A percentile compares a stretch with the other conserved stretches of the same genome.
These are phyloP conservation scores for Stephanocyclus meneghinianus DNA, from an alignment of 352 stramenopile species.

Conservation along the genomic window DNA sequence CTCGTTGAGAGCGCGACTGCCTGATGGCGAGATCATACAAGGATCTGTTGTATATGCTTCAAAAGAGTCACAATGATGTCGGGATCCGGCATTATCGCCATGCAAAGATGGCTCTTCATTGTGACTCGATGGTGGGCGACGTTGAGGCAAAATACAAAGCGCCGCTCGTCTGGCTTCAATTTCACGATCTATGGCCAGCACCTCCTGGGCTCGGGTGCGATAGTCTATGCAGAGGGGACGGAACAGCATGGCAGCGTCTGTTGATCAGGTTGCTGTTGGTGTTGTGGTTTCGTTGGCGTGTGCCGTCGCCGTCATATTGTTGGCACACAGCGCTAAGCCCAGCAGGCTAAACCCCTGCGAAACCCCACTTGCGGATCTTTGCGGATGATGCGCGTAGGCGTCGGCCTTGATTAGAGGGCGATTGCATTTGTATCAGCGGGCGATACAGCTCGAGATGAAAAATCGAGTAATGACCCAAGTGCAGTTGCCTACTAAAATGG, in stretches of 20 bases:
- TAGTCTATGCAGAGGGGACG: slow-evolving; percentile 61
- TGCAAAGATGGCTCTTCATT: background rate
- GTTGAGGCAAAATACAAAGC: slow-evolving; percentile 20
- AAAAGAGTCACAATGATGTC: background rate
- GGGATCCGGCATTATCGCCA: too few species aligned
- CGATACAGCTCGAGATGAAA: too few species aligned
- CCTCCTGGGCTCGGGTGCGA: slow-evolving; percentile 42
- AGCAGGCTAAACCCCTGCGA: too few species aligned
- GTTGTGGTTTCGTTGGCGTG: background rate
- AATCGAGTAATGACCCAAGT: too few species aligned
- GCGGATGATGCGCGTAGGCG: too few species aligned
- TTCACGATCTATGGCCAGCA: slow-evolving; percentile 25
- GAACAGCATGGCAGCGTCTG: slow-evolving; percentile 18
- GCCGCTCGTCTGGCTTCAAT: slow-evolving; percentile 6
- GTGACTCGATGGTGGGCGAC: background rate
- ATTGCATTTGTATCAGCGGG: too few species aligned
- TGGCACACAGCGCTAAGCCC: too few species aligned
- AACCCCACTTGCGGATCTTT: too few species aligned
- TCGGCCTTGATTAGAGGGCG: too few species aligned
- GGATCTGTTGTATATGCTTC: background rate
- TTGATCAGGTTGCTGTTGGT: background rate
- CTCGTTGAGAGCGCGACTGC: background rate
- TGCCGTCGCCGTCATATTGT: background rate
- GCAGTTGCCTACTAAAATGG: too few species aligned
- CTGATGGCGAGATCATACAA: background rate